Evolutionary conservation across 2,329 filamentous ascomycete species (phyloP).

Genomic region (Arachnopeziza araneosa): DNA sequence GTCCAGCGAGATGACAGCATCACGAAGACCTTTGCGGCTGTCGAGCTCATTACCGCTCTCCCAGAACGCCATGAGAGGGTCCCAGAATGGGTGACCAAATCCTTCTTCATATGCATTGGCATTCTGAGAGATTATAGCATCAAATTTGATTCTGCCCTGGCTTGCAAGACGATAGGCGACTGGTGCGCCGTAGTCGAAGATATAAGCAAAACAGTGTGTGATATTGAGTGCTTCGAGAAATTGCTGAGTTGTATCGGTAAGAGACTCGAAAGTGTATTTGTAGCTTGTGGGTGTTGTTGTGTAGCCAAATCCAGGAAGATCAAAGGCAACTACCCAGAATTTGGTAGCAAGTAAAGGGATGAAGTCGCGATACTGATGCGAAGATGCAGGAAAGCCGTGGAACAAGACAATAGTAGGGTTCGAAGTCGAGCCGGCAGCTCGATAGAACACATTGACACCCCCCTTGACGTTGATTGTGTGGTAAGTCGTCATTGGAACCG

Average conservation of each 20-base stretch:
- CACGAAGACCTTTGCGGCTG: conserved; percentile 7
- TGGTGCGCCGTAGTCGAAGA: conserved; percentile 60
- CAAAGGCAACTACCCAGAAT: conserved; percentile 47
- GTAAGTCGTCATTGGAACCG: not conserved
- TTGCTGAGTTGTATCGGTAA: conserved; percentile 41
- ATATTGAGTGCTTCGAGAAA: conserved; percentile 46
- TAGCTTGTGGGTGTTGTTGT: conserved; percentile 42
- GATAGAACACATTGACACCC: conserved; percentile 39
- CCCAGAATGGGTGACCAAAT: conserved; percentile 34
- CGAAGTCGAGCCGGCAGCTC: conserved; percentile 28
- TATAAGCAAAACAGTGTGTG: conserved; percentile 46
- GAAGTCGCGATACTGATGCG: conserved; percentile 40
- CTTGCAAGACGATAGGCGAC: conserved; percentile 49
- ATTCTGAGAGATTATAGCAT: conserved; percentile 52
- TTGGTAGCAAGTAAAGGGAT: conserved; percentile 36
- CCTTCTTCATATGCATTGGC: conserved; percentile 57
- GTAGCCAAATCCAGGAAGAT: conserved; percentile 56
- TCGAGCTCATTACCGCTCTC: not conserved
- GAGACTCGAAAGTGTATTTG: conserved; percentile 50
- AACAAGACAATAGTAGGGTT: conserved; percentile 37
- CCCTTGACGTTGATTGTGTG: conserved; percentile 19
- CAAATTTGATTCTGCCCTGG: conserved; percentile 40
- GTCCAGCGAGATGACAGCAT: conserved; percentile 14
- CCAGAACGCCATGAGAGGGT: conserved; percentile 19
- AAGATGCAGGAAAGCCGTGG: conserved; percentile 41